Base-by-base conservation (phyloP, 2,329 filamentous ascomycete genomes). In the Fusarium musae region DNA sequence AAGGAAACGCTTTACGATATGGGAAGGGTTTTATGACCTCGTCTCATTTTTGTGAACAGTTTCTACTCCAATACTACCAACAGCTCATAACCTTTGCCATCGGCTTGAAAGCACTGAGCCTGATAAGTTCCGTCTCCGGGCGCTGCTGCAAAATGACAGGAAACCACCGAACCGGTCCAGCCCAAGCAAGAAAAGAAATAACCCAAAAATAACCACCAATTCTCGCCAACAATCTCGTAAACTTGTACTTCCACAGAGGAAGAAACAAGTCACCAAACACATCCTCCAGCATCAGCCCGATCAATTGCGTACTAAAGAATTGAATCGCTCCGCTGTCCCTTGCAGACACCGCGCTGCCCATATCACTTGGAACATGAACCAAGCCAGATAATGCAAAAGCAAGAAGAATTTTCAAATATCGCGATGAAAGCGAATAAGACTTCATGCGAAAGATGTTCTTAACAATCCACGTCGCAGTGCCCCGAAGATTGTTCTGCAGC, bases 141-240 rank as follows among this genome's bases (percentile, higher is more conserved):
- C 30, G 66, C 39, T 75, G 73, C 36, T 60, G 63, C 4, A 70
- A 13, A 46, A 75, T 75, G 3, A 75, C 72, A 9, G 73, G 72
- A 42, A 75, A 75, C 73, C 73, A 75, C 16, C 73, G 49, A 3
- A 71, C 72, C 6, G 73, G 73, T 2, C 73, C 73, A 9, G 72
- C 70, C 73, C 73, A 75, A 21, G 62, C 73, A 39, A 75, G 73
- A 63, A 70, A 75, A n/a, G 42, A 34, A 30, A 75, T 61, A 19
- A 75, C 72, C 73, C 73, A 75, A 15, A 73, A 70, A 28, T 75
- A 75, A 1, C 73, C 73, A 26, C 61, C 54, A 15, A 73, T 28
- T 11, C 26, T 70, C 11, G 62, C 63, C 11, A 75, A 5, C 0
- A 63, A 0, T 5, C 60, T 56, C 1, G 71, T 64, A 7, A 12